Percentiles rank a stretch among this genome's conserved stretches.
phyloP scores from a whole-genome alignment of 805 yeast genomes.

The Candida montana region DNA sequence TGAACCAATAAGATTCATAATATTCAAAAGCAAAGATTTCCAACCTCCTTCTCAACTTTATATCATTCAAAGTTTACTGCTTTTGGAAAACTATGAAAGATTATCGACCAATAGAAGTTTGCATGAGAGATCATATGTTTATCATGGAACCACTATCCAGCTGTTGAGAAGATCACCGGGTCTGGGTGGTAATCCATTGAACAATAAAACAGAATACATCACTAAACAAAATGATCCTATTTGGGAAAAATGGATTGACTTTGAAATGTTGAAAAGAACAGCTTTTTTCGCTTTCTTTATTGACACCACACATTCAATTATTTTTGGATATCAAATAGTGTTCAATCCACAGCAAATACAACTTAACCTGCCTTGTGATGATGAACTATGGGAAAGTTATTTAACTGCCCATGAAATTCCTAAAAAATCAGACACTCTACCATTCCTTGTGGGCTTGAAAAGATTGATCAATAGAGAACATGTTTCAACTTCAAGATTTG shows the following conservation, averaged over 20 bases:
- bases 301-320: conserved; percentile 73
- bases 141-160: conserved; percentile 84
- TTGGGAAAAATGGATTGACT: conserved; percentile 70
- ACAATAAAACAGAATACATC: conserved; percentile 26
- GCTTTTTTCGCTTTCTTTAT: conserved; percentile 78
- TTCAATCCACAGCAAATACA: conserved; percentile 58
- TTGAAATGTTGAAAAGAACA: conserved; percentile 71
- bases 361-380: conserved; percentile 58
- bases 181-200: conserved; percentile 61
- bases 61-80: conserved; percentile 66
- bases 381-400: conserved; percentile 48
- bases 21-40: conserved; percentile 68
- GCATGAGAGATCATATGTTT: conserved; percentile 81
- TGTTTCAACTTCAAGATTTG: conserved; percentile 47
- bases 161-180: conserved; percentile 70
- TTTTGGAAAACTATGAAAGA: conserved; percentile 79
- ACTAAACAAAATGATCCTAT: conserved; percentile 31
- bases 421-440: conserved; percentile 25
- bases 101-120: conserved; percentile 58
- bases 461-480: conserved; percentile 48
- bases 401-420: conserved; percentile 25
- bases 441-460: conserved; percentile 55
- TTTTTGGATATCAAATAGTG: conserved; percentile 66
- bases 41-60: conserved; percentile 73
- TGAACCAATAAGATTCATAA: conserved; percentile 55